Evolutionary conservation across 2,329 filamentous ascomycete genomes (phyloP).

Genomic region (Exophiala aquamarina): DNA sequence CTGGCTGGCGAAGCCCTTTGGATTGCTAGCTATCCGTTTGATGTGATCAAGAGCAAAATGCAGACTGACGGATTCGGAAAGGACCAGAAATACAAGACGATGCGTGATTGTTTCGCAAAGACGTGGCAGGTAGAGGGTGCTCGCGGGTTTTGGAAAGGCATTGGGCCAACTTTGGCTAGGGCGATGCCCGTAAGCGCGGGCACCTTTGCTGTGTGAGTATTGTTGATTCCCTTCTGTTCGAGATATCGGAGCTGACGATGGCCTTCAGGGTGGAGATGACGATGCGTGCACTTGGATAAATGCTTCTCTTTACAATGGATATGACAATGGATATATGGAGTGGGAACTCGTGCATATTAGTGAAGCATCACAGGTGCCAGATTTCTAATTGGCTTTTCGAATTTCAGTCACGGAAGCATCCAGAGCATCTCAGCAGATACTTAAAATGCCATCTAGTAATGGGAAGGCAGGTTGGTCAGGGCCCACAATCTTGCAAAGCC

Average conservation of each 20-base stretch:
- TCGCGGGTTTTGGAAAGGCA: constrained; percentile 90
- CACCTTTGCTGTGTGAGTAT: constrained; percentile 77
- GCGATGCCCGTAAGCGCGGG: constrained; percentile 97
- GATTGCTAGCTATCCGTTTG: constrained; percentile 90
- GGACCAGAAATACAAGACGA: constrained; percentile 70
- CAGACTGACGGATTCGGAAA: constrained; percentile 89
- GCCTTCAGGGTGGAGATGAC: constrained; percentile 44
- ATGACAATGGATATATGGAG: too few species aligned
- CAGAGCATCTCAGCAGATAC: too few species aligned
- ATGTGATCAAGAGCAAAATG: constrained; percentile 99
- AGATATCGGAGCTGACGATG: constrained; percentile 3
- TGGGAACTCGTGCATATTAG: too few species aligned
- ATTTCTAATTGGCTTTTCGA: too few species aligned
- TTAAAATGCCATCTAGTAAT: too few species aligned
- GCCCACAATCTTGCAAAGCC: too few species aligned
- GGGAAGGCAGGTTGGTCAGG: too few species aligned
- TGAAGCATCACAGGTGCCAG: too few species aligned
- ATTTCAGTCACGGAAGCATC: too few species aligned
- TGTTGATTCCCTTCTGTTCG: not conserved
- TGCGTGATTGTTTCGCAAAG: constrained; percentile 87
- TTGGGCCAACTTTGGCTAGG: constrained; percentile 84
- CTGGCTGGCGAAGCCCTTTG: constrained; percentile 91
- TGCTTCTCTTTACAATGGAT: too few species aligned
- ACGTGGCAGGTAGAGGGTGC: constrained; percentile 75
- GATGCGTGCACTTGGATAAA: constrained; percentile 47